Evolutionary conservation across 1,284 basidiomycete species (phyloP), one percentile per base, ranked within the genome.

Genomic region (Xanthoconium separans): DNA sequence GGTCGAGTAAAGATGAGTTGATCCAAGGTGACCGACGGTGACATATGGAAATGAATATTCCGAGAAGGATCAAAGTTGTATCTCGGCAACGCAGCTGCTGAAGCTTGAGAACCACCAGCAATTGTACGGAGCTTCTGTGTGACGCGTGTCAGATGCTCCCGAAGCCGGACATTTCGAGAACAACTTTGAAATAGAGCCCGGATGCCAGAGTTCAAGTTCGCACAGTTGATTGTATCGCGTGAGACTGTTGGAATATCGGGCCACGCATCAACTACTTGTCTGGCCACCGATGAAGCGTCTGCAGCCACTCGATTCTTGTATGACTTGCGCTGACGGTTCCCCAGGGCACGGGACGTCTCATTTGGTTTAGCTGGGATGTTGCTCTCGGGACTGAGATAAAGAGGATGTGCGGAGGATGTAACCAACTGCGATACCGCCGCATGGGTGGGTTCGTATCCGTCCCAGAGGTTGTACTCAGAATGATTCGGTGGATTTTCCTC

Each of bases 101-200:
- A 31, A 8, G 16, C 11, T 13, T 4, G 5, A 13, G 36, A 12
- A 9, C 7, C 6, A 22, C 22, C 22, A 4, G 22, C 22, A 15
- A 24, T 18, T 11, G 12, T 10, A 6, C 8, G 10, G 7, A 64
- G 55, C n/a, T 45, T 55, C 1, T 0, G 4, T 41, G 53, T 54
- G 18, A 64, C 54, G 16, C 51, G 37, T 7, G 1, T 1, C 3
- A 63, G 18, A 40, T 66, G 58, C 3, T 54, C 34, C 30, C 37
- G 44, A 24, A 65, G 30, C 16, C n/a, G 8, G 1, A 31, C 3
- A 24, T 47, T 46, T 24, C 31, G 48, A 34, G 16, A 34, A 15
- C 48, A 50, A 15, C 40, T 44, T 3, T 9, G 22, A 13, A 43
- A 36, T 5, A 34, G 24, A 4, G 4, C 4, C 2, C 5, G 16